These are phyloP conservation scores for Calonectria pauciramosa DNA, from an alignment of 2,329 filamentous ascomycete species.

Conservation along the genomic window DNA sequence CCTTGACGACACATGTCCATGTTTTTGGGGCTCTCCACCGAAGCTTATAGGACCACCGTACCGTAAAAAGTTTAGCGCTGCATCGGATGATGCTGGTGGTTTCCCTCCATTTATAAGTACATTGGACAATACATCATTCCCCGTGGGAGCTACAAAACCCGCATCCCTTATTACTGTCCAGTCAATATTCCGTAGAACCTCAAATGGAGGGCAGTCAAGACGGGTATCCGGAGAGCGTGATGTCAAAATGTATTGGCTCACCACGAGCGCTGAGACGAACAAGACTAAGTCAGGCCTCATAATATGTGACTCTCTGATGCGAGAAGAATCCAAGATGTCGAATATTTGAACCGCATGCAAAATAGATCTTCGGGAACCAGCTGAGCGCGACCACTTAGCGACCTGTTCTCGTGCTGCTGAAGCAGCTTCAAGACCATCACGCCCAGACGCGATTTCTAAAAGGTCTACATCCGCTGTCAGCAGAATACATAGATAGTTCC, in stretches of 20 bases:
- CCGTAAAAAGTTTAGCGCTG: not conserved
- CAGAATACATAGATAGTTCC: not conserved
- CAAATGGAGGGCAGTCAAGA: not conserved
- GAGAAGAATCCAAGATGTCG: not conserved
- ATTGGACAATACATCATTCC: fast-evolving
- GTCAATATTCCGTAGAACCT: not conserved
- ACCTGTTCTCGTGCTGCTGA: not conserved
- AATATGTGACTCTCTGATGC: not conserved
- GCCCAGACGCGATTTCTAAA: not conserved
- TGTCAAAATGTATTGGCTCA: not conserved
- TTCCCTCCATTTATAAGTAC: not conserved
- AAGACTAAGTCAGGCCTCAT: not conserved
- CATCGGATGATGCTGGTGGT: no score
- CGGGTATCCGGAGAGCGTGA: no score
- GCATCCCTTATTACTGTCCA: not conserved
- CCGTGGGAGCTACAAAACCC: not conserved
- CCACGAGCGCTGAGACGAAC: not conserved
- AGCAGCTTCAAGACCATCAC: not conserved
- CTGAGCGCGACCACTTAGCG: not conserved
- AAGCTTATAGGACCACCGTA: not conserved
- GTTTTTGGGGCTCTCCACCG: not conserved
- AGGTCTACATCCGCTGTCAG: not conserved
- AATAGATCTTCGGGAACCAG: not conserved
- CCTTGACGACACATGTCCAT: not conserved
- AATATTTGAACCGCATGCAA: not conserved